phyloP scores from a whole-genome alignment of 139 green algal species.

The Picochlorum sp. region DNA sequence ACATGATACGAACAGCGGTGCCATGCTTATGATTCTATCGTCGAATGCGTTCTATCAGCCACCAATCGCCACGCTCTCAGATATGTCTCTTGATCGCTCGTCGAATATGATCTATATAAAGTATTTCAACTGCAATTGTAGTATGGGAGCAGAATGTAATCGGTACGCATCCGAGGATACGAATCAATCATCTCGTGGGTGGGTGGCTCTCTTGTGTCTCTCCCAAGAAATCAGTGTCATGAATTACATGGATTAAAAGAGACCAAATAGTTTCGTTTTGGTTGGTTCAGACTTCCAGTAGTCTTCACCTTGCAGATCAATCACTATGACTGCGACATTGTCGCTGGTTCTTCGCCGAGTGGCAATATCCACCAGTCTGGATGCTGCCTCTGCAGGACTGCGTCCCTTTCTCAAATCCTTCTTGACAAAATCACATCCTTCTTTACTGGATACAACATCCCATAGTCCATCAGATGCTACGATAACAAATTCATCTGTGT shows the following conservation, averaged over 20 bases:
- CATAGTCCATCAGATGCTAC: conserved; percentile 65
- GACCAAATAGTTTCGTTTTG: conserved; percentile 18
- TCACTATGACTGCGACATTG: conserved; percentile 43
- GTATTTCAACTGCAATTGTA: too few relatives aligned
- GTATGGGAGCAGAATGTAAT: too few relatives aligned
- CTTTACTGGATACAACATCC: conserved; percentile 43
- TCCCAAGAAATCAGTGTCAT: too few relatives aligned
- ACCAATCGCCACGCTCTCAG: not conserved
- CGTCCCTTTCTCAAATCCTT: conserved; percentile 26
- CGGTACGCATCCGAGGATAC: too few relatives aligned
- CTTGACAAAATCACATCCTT: conserved; percentile 30
- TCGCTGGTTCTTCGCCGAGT: conserved; percentile 30
- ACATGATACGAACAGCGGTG: conserved; percentile 10
- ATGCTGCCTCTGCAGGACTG: conserved; percentile 24
- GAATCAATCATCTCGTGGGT: too few relatives aligned
- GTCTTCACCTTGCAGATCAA: conserved; percentile 27
- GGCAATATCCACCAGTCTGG: conserved; percentile 27
- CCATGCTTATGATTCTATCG: not conserved
- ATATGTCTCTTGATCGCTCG: not conserved
- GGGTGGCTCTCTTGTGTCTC: too few relatives aligned
- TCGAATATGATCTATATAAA: too few relatives aligned
- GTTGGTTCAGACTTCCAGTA: conserved; percentile 6
- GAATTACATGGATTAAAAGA: conserved; percentile 4
- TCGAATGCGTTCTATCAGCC: not conserved
- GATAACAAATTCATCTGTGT: conserved; percentile 61